A percentile compares a stretch with the other conserved stretches of the same genome.
Evolutionary conservation across 129 eudicot genomes (phyloP).

Genomic region (Solidago caesia): DNA sequence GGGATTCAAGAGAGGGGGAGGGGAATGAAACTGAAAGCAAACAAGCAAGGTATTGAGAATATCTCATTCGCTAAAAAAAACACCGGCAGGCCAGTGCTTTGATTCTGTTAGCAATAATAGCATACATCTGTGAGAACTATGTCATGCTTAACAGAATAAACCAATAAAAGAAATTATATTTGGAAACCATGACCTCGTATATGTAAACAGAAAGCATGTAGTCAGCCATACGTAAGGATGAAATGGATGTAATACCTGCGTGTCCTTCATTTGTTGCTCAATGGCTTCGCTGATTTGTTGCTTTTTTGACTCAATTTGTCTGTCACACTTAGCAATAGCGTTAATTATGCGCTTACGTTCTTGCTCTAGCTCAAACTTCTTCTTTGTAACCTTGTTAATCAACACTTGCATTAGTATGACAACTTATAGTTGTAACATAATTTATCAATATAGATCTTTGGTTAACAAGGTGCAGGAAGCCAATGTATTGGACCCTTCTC

Average conservation of each 20-base stretch:
- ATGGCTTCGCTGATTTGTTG: conserved; percentile 59
- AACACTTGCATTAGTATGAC: conserved; percentile 15
- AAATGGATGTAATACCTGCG: conserved; percentile 55
- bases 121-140: background rate
- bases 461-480: background rate
- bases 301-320: conserved; percentile 51
- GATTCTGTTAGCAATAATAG: too few relatives aligned
- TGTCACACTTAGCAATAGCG: conserved; percentile 40
- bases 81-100: too few relatives aligned
- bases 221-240: conserved; percentile 9
- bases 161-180: background rate
- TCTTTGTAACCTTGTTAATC: conserved; percentile 60
- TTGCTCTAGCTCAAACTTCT: conserved; percentile 62
- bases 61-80: too few relatives aligned
- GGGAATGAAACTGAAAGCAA: too few relatives aligned
- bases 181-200: background rate
- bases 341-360: conserved; percentile 48
- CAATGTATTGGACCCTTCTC: background rate
- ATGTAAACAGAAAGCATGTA: conserved; percentile 7
- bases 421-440: conserved; percentile 5
- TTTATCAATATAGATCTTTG: conserved; percentile 4
- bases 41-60: too few relatives aligned
- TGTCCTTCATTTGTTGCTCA: conserved; percentile 64
- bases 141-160: conserved; percentile 6
- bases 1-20: too few relatives aligned